Base-by-base conservation (phyloP, 345 rosid species). In the Salix koriyanagi region DNA sequence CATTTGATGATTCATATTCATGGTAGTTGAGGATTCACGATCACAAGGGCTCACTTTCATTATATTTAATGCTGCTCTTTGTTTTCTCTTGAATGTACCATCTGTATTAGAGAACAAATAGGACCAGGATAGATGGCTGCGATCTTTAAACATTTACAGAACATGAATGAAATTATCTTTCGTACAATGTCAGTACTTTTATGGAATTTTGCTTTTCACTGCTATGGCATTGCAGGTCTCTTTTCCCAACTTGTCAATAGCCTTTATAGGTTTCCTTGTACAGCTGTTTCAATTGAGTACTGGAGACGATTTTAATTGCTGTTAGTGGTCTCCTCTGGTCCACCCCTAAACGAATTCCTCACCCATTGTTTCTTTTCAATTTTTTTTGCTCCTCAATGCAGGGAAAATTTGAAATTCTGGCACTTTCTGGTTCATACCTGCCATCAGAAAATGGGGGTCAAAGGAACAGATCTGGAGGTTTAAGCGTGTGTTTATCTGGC, bases 401-500 rank as follows among this genome's bases (percentile, higher is more conserved):
- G 99, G 99, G 99, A 18, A 83, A 90, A 76, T 96, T 84, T 79
- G 97, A 93, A 77, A 96, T 96, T 67, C 83, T 96, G 52, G 91
- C 99, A 23, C 88, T 96, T 65, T 83, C 97, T 36, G 99, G 99
- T 23, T 93, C 98, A 62, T 92, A 91, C 82, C 71, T 91, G 83
- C 87, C 88, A 76, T 82, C 94, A 12, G 99, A 93, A 74, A 86
- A 81, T 82, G 89, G 85, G 50, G 97, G 90, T 72, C 89, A 84
- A 73, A 85, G 90, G 77, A 90, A 91, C 83, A 90, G 97, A 85
- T 77, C 87, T 28, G 95, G 98, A 30, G 92, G 87, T 19, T 81
- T 96, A 71, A 93, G 95, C 54, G 91, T 93, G 26, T 90, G 95
- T 11, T 76, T 96, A 44, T 90, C 98, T 78, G 96, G 94, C 32